Evolutionary conservation across 1,284 basidiomycete species (phyloP).

Genomic region (Trametes sp.): DNA sequence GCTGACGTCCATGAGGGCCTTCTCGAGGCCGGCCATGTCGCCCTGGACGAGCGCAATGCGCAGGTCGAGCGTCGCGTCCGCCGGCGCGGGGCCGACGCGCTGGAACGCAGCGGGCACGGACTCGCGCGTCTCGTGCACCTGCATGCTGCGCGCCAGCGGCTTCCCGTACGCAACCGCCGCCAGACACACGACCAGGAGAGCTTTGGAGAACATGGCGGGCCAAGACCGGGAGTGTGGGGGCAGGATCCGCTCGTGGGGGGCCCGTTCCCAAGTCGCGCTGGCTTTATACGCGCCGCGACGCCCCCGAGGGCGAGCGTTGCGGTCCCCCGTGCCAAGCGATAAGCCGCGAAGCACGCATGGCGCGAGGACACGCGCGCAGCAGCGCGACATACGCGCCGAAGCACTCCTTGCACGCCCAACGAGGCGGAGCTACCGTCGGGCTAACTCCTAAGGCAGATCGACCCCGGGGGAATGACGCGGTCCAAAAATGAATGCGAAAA

Average conservation of each 20-base stretch:
- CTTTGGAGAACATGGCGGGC: slow-evolving; percentile 34
- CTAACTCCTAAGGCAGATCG: slow-evolving; percentile 20
- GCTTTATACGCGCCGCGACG: slow-evolving; percentile 20
- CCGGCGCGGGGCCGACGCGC: slow-evolving; percentile 37
- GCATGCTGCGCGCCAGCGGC: slow-evolving; percentile 39
- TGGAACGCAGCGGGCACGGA: slow-evolving; percentile 40
- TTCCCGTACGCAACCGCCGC: slow-evolving; percentile 32
- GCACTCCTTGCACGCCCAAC: slow-evolving; percentile 14
- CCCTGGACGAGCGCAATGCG: slow-evolving; percentile 45
- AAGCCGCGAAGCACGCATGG: slow-evolving; percentile 15
- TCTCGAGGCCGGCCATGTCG: slow-evolving; percentile 46
- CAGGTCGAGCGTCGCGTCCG: slow-evolving; percentile 40
- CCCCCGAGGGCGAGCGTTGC: neutral
- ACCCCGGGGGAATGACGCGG: slow-evolving; percentile 9
- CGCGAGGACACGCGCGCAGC: slow-evolving; percentile 9
- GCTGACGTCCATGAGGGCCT: slow-evolving; percentile 46
- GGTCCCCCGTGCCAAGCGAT: slow-evolving; percentile 16
- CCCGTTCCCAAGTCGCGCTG: neutral
- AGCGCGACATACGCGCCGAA: slow-evolving; percentile 18
- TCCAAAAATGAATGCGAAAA: slow-evolving; percentile 22
- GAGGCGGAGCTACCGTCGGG: slow-evolving; percentile 27
- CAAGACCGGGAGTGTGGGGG: slow-evolving; percentile 20
- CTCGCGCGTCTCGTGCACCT: slow-evolving; percentile 41
- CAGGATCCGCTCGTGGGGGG: slow-evolving; percentile 22
- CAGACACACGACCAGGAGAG: slow-evolving; percentile 30